Conservation (phyloP, 2,329 filamentous ascomycete species). For the Fonsecaea monophora region DNA sequence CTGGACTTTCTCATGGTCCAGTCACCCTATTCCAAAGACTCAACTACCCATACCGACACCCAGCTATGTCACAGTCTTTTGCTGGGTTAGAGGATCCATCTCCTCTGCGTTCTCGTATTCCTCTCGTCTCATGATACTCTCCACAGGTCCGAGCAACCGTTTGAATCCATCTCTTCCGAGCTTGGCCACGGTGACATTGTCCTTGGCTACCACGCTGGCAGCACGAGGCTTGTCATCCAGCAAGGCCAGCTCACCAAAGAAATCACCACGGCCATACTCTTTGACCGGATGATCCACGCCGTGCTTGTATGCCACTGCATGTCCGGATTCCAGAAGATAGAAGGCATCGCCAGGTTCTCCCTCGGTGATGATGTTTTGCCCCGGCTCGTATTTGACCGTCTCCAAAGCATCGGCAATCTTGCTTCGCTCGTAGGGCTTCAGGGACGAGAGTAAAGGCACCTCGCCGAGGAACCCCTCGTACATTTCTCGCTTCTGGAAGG, state of each 20-base stretch:
- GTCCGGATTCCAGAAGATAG: constrained; percentile 85
- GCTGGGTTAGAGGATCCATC: constrained; percentile 41
- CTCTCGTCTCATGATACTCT: constrained; percentile 85
- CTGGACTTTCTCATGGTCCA: neutral
- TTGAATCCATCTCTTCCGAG: constrained; percentile 95
- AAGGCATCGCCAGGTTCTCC: constrained; percentile 92
- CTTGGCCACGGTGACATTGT: constrained; percentile 90
- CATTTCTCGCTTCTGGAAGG: constrained; percentile 93
- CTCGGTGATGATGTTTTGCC: constrained; percentile 85
- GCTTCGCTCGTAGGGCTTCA: constrained; percentile 91
- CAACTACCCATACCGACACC: neutral
- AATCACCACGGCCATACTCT: constrained; percentile 87
- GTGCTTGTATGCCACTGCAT: constrained; percentile 85
- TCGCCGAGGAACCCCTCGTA: constrained; percentile 97
- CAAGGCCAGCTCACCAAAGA: constrained; percentile 93
- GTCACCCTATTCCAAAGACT: too few species aligned
- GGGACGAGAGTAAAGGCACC: constrained; percentile 79
- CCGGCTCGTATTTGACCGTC: constrained; percentile 81
- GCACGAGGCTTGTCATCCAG: constrained; percentile 93
- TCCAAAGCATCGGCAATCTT: constrained; percentile 98
- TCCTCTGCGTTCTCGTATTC: constrained; percentile 47
- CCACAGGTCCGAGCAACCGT: constrained; percentile 86
- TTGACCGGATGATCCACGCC: constrained; percentile 74
- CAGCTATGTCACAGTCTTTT: constrained; percentile 47
- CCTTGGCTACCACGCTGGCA: constrained; percentile 81